These are phyloP conservation scores for Neurospora sp. DNA, from an alignment of 495 filamentous ascomycete genomes.

Conservation along the genomic window DNA sequence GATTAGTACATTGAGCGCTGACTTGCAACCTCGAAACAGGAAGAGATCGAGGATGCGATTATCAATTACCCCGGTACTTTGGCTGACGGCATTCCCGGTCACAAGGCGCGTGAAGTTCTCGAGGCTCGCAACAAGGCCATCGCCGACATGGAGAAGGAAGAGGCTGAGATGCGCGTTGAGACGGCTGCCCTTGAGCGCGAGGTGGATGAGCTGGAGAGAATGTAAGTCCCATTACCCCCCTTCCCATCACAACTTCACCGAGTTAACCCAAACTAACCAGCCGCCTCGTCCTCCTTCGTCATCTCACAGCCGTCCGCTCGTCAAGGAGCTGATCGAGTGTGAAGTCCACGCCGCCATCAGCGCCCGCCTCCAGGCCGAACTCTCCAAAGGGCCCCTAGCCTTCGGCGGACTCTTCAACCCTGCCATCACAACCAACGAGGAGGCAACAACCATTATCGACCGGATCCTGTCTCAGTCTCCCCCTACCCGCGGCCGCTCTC, in stretches of 20 bases:
- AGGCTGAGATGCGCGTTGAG: not conserved
- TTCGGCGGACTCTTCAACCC: not conserved
- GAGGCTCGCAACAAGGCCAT: not conserved
- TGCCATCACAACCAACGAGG: not conserved
- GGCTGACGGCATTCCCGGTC: not conserved
- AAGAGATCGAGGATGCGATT: not conserved
- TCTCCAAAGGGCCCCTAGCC: not conserved
- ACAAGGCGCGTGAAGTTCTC: not conserved
- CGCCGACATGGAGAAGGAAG: not conserved
- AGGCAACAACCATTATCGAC: not conserved
- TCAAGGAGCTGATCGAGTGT: not conserved
- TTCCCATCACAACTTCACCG: not conserved
- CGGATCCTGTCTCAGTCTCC: not conserved
- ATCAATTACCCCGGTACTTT: not conserved
- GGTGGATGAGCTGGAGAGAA: not conserved
- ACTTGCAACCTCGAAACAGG: not conserved
- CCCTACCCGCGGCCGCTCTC: not conserved
- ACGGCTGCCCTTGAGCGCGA: not conserved
- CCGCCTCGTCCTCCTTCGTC: not conserved
- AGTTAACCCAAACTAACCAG: not conserved
- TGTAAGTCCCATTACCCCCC: not conserved
- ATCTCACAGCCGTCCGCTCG: not conserved
- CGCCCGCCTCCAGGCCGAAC: not conserved
- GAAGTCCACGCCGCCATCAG: not conserved
- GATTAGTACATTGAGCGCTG: not conserved